These are phyloP conservation scores for Mycena polygramma DNA, from an alignment of 768 basidiomycete genomes.

Conservation along the genomic window DNA sequence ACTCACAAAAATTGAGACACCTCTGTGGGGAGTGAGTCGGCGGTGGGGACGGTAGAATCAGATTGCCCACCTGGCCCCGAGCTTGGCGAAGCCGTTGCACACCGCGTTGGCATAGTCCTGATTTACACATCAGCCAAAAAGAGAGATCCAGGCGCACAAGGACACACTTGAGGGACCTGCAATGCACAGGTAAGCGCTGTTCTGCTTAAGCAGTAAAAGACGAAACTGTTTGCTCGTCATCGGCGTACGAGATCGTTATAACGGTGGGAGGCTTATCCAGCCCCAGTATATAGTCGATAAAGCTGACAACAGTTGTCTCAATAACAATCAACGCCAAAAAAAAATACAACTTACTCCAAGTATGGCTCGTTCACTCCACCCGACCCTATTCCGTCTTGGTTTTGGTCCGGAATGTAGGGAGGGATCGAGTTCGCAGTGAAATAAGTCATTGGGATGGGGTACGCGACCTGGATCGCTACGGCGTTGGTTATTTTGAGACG, in stretches of 20 bases:
- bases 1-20: slow-evolving; percentile 54
- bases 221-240: slow-evolving; percentile 43
- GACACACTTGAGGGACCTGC: slow-evolving; percentile 25
- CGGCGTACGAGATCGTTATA: slow-evolving; percentile 55
- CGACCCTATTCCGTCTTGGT: slow-evolving; percentile 35
- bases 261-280: slow-evolving; percentile 52
- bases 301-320: slow-evolving; percentile 30
- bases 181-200: background rate
- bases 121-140: slow-evolving; percentile 42
- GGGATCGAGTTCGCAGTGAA: slow-evolving; percentile 60
- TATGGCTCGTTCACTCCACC: slow-evolving; percentile 56
- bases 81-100: slow-evolving; percentile 58
- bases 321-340: no score
- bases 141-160: no score
- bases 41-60: no score
- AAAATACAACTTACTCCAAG: slow-evolving; percentile 42
- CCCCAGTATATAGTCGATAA: slow-evolving; percentile 52
- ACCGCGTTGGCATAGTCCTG: slow-evolving; percentile 54
- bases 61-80: slow-evolving; percentile 50
- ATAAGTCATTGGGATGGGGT: slow-evolving; percentile 59
- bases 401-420: slow-evolving; percentile 54
- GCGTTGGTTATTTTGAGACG: background rate
- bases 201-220: no score
- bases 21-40: slow-evolving; percentile 33
- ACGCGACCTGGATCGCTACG: slow-evolving; percentile 56